Conservation (phyloP, 192 early-diverging fungal species). For the Dimargaris verticillata region DNA sequence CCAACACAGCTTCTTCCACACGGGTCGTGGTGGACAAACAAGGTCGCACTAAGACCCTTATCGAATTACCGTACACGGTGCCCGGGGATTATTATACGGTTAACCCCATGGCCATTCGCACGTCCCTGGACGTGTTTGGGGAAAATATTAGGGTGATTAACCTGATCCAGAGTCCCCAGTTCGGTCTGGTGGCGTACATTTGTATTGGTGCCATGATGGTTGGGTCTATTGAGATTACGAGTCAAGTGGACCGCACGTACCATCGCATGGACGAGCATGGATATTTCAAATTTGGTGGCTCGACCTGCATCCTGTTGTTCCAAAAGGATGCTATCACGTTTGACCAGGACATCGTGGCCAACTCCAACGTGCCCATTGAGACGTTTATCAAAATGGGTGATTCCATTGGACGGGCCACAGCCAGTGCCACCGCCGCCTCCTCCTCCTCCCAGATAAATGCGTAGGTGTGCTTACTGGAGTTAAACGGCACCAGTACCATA, state of each 20-base stretch:
- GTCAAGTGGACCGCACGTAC: conserved; percentile 20
- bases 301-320: conserved; percentile 54
- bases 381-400: conserved; percentile 42
- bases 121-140: conserved; percentile 54
- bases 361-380: conserved; percentile 45
- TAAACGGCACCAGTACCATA: no score
- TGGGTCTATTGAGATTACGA: conserved; percentile 51
- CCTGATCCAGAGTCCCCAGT: conserved; percentile 38
- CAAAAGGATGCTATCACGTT: conserved; percentile 40
- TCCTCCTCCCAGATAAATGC: no score
- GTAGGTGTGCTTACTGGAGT: no score
- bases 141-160: conserved; percentile 57
- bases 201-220: conserved; percentile 77
- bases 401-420: conserved; percentile 17
- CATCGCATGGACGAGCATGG: conserved; percentile 61
- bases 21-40: background rate
- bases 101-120: conserved; percentile 68
- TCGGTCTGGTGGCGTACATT: conserved; percentile 53
- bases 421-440: no score
- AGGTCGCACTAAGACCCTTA: background rate
- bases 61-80: conserved; percentile 18
- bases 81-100: conserved; percentile 63
- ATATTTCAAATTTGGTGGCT: conserved; percentile 71
- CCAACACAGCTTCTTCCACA: background rate
- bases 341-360: conserved; percentile 50